Percentiles rank a stretch among this genome's conserved stretches.
Evolutionary conservation across 2,329 filamentous ascomycete genomes (phyloP).

Genomic region (Septoria linicola): DNA sequence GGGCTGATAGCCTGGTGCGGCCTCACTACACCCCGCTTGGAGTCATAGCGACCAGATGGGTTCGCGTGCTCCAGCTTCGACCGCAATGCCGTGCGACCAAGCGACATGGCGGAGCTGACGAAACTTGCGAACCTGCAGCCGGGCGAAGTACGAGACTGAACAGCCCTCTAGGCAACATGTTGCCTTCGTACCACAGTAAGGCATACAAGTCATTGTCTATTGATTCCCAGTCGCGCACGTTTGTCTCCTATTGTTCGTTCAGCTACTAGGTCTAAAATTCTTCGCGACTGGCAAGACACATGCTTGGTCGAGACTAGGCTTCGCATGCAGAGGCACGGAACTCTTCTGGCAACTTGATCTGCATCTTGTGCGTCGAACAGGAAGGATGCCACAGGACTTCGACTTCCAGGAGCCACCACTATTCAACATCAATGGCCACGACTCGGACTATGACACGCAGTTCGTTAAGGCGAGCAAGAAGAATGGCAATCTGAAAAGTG

Average conservation of each 20-base stretch:
- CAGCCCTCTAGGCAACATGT: neutral
- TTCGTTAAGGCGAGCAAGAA: conserved; percentile 5
- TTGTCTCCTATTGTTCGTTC: neutral
- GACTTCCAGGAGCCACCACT: neutral
- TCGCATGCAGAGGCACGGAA: too few species aligned
- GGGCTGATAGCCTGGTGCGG: too few species aligned
- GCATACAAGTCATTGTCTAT: neutral
- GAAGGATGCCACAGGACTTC: neutral
- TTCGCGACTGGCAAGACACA: too few species aligned
- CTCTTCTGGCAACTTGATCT: too few species aligned
- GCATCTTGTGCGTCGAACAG: neutral
- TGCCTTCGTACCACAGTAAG: neutral
- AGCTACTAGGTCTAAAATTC: too few species aligned
- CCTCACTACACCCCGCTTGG: too few species aligned
- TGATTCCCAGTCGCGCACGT: neutral
- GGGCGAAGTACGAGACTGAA: neutral
- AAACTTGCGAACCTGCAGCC: neutral
- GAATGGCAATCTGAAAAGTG: conserved; percentile 1
- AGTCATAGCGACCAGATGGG: too few species aligned
- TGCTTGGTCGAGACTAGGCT: too few species aligned
- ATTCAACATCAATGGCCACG: neutral
- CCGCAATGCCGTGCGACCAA: neutral
- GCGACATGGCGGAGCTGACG: neutral
- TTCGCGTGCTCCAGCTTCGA: too few species aligned
- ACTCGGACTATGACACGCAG: neutral